A percentile compares a stretch with the other conserved stretches of the same genome.
Evolutionary conservation across 2,329 filamentous ascomycete genomes (phyloP).

Genomic region (Diaporthe eres): DNA sequence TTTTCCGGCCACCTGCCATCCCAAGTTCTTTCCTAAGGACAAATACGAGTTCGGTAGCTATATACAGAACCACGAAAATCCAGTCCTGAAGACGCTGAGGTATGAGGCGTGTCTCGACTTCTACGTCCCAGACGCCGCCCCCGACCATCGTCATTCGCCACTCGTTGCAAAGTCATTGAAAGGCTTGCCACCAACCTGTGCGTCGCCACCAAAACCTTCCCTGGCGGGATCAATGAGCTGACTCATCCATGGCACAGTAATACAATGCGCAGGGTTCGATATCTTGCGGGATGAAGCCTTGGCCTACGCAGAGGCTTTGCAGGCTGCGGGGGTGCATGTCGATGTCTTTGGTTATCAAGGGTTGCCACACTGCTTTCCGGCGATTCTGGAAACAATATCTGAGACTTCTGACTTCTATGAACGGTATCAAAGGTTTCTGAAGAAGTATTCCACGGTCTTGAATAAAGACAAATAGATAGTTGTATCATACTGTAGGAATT

Average conservation of each 20-base stretch:
- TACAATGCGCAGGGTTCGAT: constrained; percentile 21
- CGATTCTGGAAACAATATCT: background rate
- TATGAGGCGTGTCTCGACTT: constrained; percentile 11
- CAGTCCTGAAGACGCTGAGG: constrained; percentile 2
- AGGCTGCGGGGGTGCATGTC: background rate
- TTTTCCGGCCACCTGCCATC: constrained; percentile 19
- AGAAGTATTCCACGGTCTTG: background rate
- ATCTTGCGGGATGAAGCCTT: constrained; percentile 19
- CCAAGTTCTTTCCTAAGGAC: constrained; percentile 8
- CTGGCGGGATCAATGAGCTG: background rate
- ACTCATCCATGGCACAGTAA: background rate
- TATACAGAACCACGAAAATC: constrained; percentile 13
- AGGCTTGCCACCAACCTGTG: constrained; percentile 4
- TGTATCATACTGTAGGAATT: background rate
- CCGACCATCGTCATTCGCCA: constrained; percentile 19
- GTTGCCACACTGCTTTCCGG: constrained; percentile 24
- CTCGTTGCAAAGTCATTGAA: background rate
- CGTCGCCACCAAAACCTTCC: background rate
- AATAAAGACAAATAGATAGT: background rate
- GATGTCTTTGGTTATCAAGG: background rate
- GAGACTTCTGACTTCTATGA: constrained; percentile 5
- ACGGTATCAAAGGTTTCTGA: background rate
- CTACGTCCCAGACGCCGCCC: background rate
- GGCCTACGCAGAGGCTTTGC: constrained; percentile 2
- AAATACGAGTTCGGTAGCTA: constrained; percentile 24